Percentiles rank a stretch among this genome's conserved stretches.
Evolutionary conservation across 768 basidiomycete species (phyloP).

Genomic region (Podaxis sp.): DNA sequence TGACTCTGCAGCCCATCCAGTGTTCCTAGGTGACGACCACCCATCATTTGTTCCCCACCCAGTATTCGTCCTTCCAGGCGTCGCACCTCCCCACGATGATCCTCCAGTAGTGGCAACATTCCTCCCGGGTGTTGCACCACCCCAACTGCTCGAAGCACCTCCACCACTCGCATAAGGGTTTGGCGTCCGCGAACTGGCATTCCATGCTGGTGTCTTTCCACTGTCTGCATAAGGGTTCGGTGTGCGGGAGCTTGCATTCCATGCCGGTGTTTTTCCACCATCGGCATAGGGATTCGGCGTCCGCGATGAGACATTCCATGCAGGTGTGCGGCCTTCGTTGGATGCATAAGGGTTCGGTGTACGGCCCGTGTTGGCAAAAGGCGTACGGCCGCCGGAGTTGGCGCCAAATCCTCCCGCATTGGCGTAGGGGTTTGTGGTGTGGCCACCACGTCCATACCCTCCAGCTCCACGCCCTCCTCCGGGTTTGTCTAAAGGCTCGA

Average conservation of each 20-base stretch:
- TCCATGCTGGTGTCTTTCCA: constrained; percentile 71
- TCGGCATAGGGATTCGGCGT: constrained; percentile 73
- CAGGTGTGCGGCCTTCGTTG: constrained; percentile 55
- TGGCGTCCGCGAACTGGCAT: constrained; percentile 60
- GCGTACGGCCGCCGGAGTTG: constrained; percentile 32
- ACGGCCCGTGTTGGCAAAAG: constrained; percentile 35
- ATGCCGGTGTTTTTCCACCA: constrained; percentile 62
- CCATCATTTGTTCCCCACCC: constrained; percentile 21
- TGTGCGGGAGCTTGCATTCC: constrained; percentile 63
- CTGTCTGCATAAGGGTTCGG: constrained; percentile 70
- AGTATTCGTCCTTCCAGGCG: constrained; percentile 31
- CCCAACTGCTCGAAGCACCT: constrained; percentile 33
- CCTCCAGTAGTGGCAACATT: constrained; percentile 24
- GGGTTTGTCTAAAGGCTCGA: constrained; percentile 46
- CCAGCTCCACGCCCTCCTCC: constrained; percentile 22
- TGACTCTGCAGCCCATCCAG: constrained; percentile 11
- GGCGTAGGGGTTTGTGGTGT: constrained; percentile 38
- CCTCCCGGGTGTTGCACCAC: constrained; percentile 44
- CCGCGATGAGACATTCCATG: constrained; percentile 54
- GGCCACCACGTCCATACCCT: constrained; percentile 17
- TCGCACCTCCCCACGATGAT: constrained; percentile 45
- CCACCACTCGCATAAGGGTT: constrained; percentile 66
- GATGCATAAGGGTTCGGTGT: constrained; percentile 69
- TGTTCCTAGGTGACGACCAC: constrained; percentile 13
- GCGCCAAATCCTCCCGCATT: constrained; percentile 23